Percentiles rank a stretch among this genome's conserved stretches.
phyloP scores from a whole-genome alignment of 2,329 filamentous ascomycete species.

The Penicillium sp. region DNA sequence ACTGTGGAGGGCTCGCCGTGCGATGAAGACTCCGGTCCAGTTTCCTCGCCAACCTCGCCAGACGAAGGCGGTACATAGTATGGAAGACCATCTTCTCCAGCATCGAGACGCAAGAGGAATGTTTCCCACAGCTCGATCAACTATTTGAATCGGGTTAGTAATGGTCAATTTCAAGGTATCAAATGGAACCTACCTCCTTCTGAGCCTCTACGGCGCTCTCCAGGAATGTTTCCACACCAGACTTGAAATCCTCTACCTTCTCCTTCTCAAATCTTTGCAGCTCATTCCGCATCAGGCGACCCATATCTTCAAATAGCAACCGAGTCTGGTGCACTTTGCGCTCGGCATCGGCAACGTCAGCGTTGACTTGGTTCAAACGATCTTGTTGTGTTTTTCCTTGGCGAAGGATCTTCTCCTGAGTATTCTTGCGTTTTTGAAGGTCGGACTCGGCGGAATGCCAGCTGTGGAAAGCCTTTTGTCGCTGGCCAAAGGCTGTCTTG shows the following conservation, averaged over 20 bases:
- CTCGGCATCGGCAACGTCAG: conserved; percentile 93
- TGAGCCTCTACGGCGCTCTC: conserved; percentile 97
- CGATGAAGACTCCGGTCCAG: conserved; percentile 18
- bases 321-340: conserved; percentile 87
- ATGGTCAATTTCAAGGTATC: background rate
- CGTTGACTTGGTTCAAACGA: conserved; percentile 84
- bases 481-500: conserved; percentile 87
- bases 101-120: conserved; percentile 92
- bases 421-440: conserved; percentile 81
- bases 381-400: conserved; percentile 97
- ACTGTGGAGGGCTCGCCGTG: conserved; percentile 6
- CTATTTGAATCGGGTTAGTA: conserved; percentile 55
- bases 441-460: conserved; percentile 93
- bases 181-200: conserved; percentile 74
- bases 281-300: conserved; percentile 83
- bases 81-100: conserved; percentile 74
- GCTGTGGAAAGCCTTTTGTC: conserved; percentile 91
- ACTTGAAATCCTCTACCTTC: conserved; percentile 99
- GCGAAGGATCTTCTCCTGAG: conserved; percentile 90
- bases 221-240: conserved; percentile 93
- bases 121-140: conserved; percentile 95
- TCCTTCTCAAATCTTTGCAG: conserved; percentile 92
- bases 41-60: conserved; percentile 17
- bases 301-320: conserved; percentile 96
- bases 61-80: conserved; percentile 40